Conservation (phyloP, 192 early-diverging fungal genomes). For the Podila minutissima region DNA sequence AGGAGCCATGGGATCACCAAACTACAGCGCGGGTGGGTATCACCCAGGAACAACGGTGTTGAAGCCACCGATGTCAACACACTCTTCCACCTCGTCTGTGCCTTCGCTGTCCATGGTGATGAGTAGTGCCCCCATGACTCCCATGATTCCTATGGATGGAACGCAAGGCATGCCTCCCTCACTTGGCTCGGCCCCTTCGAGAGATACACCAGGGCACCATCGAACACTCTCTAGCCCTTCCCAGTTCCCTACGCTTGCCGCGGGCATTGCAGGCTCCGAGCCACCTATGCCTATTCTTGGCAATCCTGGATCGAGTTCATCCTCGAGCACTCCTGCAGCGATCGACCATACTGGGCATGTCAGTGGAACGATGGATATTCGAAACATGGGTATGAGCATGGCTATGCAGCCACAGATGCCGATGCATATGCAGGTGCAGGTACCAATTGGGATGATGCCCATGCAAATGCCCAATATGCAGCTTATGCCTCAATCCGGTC, state of each 20-base stretch:
- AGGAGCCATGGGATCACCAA: neutral
- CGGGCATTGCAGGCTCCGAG: neutral
- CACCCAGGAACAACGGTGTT: conserved; percentile 10
- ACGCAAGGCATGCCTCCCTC: neutral
- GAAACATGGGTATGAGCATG: neutral
- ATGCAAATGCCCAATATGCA: neutral
- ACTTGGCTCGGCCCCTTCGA: neutral
- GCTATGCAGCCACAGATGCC: neutral
- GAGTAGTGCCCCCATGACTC: conserved; percentile 11
- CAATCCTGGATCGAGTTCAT: neutral
- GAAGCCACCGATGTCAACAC: conserved; percentile 31
- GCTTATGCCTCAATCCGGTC: neutral
- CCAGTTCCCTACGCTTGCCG: neutral
- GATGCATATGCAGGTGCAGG: neutral
- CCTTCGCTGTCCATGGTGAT: conserved; percentile 46
- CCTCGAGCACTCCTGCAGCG: neutral
- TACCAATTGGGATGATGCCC: neutral
- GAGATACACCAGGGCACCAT: neutral
- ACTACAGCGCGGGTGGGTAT: neutral
- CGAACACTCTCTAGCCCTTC: neutral
- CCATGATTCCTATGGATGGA: neutral
- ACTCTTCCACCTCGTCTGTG: conserved; percentile 36
- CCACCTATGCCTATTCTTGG: neutral
- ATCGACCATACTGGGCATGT: neutral
- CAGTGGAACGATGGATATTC: neutral